Percentiles rank a stretch among this genome's conserved stretches.
Evolutionary conservation across 257 asterid species (phyloP).

Genomic region (Solanum gracilifrons): DNA sequence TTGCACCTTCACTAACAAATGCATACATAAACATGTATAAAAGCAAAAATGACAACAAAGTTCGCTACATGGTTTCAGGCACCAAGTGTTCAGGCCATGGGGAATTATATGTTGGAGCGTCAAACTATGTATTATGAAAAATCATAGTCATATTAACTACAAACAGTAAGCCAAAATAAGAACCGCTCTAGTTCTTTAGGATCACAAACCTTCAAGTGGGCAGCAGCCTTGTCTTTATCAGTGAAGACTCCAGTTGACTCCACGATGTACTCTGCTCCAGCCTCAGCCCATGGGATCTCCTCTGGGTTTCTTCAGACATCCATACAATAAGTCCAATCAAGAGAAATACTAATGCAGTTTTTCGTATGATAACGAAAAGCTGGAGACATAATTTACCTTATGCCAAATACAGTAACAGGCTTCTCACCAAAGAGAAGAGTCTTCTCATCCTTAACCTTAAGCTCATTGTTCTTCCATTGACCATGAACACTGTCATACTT

Average conservation of each 20-base stretch:
- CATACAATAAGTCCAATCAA: not conserved
- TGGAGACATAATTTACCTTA: constrained; percentile 26
- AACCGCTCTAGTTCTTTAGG: not conserved
- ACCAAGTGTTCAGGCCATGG: not conserved
- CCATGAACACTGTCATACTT: constrained; percentile 84
- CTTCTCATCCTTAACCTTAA: constrained; percentile 62
- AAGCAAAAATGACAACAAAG: not conserved
- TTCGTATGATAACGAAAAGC: not conserved
- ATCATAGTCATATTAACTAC: not conserved
- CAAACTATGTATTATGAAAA: not conserved
- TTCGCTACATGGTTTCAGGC: not conserved
- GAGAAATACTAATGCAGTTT: not conserved
- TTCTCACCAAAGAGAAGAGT: constrained; percentile 73
- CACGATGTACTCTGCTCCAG: constrained; percentile 76
- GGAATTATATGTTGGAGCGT: not conserved
- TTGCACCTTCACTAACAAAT: not conserved
- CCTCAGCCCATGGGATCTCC: constrained; percentile 83
- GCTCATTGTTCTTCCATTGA: constrained; percentile 59
- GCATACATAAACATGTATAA: not conserved
- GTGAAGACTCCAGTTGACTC: constrained; percentile 87
- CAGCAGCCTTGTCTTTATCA: constrained; percentile 77
- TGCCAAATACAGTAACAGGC: constrained; percentile 56
- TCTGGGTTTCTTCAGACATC: constrained; percentile 55
- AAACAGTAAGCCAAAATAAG: not conserved
- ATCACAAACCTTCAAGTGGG: constrained; percentile 56